Evolutionary conservation across 2,329 filamentous ascomycete species (phyloP), one percentile per base, ranked within the genome.

Genomic region (Pestalotiopsis sp.): DNA sequence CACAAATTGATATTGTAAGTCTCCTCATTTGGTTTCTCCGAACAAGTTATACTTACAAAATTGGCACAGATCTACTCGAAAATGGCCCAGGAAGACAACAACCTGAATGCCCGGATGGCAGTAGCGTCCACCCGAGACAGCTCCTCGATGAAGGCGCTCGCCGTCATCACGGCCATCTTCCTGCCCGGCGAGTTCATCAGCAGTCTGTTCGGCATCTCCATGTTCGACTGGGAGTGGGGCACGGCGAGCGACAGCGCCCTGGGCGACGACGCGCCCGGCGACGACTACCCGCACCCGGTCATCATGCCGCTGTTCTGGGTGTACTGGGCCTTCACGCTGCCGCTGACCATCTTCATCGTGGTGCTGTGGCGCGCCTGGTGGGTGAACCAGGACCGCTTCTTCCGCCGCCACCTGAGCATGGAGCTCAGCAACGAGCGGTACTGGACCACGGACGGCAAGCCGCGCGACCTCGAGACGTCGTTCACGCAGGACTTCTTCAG

Each of bases 41-140:
- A 2, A 5, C 5, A 17, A 7, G 12, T 2, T 14, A 23, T 39
- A 5, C 4, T 17, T 25, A 31, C 11, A 1, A 25, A 5, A 9
- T 23, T 72, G 7, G 2, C 1, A 17, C 63, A 82, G 80, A 84
- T 85, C 68, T 84, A 84, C 76, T 82, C 80, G 70, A 84, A 84
- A 71, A 84, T 85, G 80, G 83, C 83, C 3, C 82, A 85, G 70
- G 83, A 85, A 68, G 82, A 85, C 72, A 84, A 84, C 71, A 82
- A 83, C 36, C 78, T 84, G 69, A 87, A 86, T 27, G 87, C 81
- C 23, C 84, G 84, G 75, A 85, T 81, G 0, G 93, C 92, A 0
- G 93, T 97, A 4, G 93, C 92, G 77, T 96, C 97, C 65, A 92
- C 93, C 61, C 89, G 85, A 17, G 83, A 85, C 73, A 83, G 80